Evolutionary conservation across 129 eudicot genomes (phyloP).

Genomic region (Kitagawia praeruptora): DNA sequence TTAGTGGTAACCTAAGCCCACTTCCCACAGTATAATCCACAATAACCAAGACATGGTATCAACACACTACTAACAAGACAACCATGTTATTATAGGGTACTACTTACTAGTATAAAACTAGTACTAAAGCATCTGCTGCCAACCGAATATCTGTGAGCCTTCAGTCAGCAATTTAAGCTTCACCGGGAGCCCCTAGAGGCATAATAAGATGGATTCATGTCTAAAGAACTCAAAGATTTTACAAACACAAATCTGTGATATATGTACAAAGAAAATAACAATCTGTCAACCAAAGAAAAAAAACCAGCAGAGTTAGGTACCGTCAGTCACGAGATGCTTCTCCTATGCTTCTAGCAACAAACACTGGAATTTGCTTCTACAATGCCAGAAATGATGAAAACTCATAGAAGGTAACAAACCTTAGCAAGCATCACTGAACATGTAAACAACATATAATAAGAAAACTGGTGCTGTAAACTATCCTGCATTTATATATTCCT

Average conservation of each 20-base stretch:
- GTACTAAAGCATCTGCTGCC: background rate
- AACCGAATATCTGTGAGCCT: too few species aligned
- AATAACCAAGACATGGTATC: too few species aligned
- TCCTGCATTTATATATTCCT: constrained; percentile 16
- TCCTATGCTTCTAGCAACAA: background rate
- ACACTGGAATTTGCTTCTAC: constrained; percentile 3
- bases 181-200: background rate
- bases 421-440: background rate
- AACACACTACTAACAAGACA: too few species aligned
- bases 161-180: background rate
- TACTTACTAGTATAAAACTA: too few species aligned
- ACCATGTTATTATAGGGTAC: too few species aligned
- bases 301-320: background rate
- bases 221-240: background rate
- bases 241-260: background rate
- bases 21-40: too few species aligned
- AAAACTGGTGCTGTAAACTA: constrained; percentile 13
- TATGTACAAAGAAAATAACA: background rate
- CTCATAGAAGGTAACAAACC: background rate
- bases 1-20: too few species aligned
- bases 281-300: too few species aligned
- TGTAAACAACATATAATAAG: constrained; percentile 4
- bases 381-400: background rate
- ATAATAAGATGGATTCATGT: background rate
- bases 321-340: background rate